Base-by-base conservation (phyloP, 2,329 filamentous ascomycete species). In the Cadophora gregata region DNA sequence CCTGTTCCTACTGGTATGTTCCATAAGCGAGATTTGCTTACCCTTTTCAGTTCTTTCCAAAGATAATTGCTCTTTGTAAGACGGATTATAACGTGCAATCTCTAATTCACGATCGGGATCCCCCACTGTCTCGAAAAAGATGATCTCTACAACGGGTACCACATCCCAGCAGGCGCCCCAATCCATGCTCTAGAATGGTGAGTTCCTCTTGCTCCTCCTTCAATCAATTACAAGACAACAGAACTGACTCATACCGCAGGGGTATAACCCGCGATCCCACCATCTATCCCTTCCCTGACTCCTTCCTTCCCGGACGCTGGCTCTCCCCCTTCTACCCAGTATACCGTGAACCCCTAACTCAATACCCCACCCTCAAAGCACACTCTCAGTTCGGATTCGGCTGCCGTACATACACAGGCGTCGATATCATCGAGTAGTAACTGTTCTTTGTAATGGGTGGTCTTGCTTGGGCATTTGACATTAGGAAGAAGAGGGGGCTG, bases 361-460 rank as follows among this genome's bases (percentile, higher is more conserved):
- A 83, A 64, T 89, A 85, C 72, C 88, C 88, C 19, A 88, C 85
- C 76, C 84, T 90, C 74, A 86, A 87, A 70, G 83, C 83, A 45
- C 87, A 89, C 84, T 85, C 88, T 69, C 88, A 85, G 0, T 90
- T 90, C 72, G 88, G 88, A 31, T 90, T 83, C 81, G 88, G 88
- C 38, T 85, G 87, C 51, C 83, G 88, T 68, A 83, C 84, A 16
- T 90, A 88, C 71, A 81, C 89, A 4, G 88, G 87, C 5, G 85
- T 88, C 78, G 84, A 85, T 63, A 83, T 90, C 55, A 88, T 86
- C 29, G 86, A 89, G 72, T 84, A 87, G 72, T 85, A 88, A 77
- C 81, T 85, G 72, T 83, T 85, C 70, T 78, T 85, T 55, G 79
- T 81, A 8, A 82, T 80, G 25, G 83, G 83, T 3, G 77, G 76